A percentile compares a stretch with the other conserved stretches of the same genome.
These are phyloP conservation scores for Macadamia tetraphylla DNA, from an alignment of 164 flowering plant genomes.

Conservation along the genomic window DNA sequence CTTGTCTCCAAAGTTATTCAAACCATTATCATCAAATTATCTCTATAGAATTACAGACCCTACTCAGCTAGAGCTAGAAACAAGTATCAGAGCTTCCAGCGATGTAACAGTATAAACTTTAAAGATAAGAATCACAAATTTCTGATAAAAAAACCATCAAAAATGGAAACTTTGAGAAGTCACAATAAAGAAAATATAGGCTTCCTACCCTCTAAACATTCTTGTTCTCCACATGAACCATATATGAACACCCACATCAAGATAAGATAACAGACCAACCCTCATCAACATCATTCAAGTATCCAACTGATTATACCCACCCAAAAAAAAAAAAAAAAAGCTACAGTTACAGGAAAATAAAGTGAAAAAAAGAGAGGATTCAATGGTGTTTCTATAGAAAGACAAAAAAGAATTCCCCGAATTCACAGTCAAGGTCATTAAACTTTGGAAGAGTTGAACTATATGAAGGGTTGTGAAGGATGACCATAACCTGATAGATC, in stretches of 20 bases:
- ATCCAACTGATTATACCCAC: conserved; percentile 4
- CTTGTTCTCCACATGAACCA: not conserved
- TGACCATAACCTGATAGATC: conserved; percentile 30
- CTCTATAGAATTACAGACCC: not conserved
- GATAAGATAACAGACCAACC: conserved; percentile 6
- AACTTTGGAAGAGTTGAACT: not conserved
- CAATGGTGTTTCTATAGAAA: not conserved
- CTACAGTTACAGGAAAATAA: not conserved
- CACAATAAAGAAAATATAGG: not conserved
- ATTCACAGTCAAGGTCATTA: not conserved
- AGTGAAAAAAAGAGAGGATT: not conserved
- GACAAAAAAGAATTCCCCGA: not conserved
- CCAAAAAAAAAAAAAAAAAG: not conserved
- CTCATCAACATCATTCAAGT: not conserved
- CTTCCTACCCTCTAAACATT: not conserved
- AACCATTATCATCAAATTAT: not conserved
- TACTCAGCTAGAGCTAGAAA: not conserved
- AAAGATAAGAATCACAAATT: not conserved
- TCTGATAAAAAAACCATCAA: not conserved
- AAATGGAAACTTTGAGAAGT: not conserved
- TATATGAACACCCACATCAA: conserved; percentile 10
- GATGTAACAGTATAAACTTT: not conserved
- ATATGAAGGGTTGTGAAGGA: conserved; percentile 16
- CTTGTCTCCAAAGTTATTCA: too few relatives aligned
- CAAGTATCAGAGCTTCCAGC: not conserved